phyloP scores from a whole-genome alignment of 345 rosid species.

The Salix exigua region DNA sequence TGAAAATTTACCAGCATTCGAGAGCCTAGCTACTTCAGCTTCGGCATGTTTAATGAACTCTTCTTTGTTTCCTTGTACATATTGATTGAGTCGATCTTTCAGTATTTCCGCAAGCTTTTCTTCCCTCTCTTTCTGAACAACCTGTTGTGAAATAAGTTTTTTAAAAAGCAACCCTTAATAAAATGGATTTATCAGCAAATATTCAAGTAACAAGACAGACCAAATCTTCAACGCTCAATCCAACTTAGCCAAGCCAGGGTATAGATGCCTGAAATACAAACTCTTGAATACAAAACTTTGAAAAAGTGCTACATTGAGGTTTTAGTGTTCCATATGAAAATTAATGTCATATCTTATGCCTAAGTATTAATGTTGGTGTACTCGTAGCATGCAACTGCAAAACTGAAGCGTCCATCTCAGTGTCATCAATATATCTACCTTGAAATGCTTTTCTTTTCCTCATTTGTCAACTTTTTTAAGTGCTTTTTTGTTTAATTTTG shows the following conservation, averaged over 20 bases:
- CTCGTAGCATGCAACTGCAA: not conserved
- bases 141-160: conserved; percentile 36
- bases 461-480: not conserved
- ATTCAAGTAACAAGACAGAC: not conserved
- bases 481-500: not conserved
- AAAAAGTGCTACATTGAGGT: not conserved
- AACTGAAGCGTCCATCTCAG: not conserved
- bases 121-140: conserved; percentile 95
- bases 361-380: not conserved
- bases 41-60: conserved; percentile 59
- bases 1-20: conserved; percentile 64
- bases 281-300: not conserved
- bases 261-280: not conserved
- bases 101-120: conserved; percentile 74
- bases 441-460: not conserved
- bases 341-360: not conserved
- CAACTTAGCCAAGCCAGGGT: not conserved
- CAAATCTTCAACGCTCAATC: not conserved
- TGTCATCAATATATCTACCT: not conserved
- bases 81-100: conserved; percentile 69
- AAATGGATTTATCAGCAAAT: not conserved
- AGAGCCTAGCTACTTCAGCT: conserved; percentile 84
- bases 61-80: conserved; percentile 66
- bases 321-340: not conserved
- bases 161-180: not conserved